A percentile compares a stretch with the other conserved stretches of the same genome.
Conservation (phyloP, 129 eudicot species). For the Escallonia rubra region DNA sequence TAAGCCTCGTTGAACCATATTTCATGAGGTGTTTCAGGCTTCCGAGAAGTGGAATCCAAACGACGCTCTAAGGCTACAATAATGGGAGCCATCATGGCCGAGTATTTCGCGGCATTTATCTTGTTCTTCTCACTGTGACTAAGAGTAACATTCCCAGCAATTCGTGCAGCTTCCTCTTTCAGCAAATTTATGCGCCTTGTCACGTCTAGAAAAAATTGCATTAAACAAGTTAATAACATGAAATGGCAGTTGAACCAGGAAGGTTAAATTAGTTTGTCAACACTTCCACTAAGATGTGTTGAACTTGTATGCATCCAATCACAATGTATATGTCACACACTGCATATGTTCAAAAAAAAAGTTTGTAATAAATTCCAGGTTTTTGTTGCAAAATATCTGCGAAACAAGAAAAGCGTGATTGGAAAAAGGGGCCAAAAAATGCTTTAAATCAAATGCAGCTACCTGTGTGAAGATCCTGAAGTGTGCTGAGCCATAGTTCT, state of each 20-base stretch:
- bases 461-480: slow-evolving; percentile 99
- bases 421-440: neutral
- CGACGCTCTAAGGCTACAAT: slow-evolving; percentile 97
- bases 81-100: slow-evolving; percentile 99
- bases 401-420: neutral
- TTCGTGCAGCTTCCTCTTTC: slow-evolving; percentile 94
- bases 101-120: slow-evolving; percentile 87
- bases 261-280: no score
- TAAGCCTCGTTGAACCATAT: slow-evolving; percentile 87
- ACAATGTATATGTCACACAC: no score
- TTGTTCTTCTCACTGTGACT: slow-evolving; percentile 80
- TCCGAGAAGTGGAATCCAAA: slow-evolving; percentile 76
- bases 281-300: no score
- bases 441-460: slow-evolving; percentile 2
- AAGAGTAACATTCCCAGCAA: slow-evolving; percentile 74
- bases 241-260: no score
- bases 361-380: no score
- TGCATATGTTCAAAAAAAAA: no score
- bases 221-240: neutral
- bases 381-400: no score
- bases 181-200: slow-evolving; percentile 78
- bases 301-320: no score
- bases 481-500: slow-evolving; percentile 97
- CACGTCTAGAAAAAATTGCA: slow-evolving; percentile 49
- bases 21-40: slow-evolving; percentile 91